A percentile compares a stretch with the other conserved stretches of the same genome.
Conservation (phyloP, 2,329 filamentous ascomycete genomes). For the Paecilomyces niveus region DNA sequence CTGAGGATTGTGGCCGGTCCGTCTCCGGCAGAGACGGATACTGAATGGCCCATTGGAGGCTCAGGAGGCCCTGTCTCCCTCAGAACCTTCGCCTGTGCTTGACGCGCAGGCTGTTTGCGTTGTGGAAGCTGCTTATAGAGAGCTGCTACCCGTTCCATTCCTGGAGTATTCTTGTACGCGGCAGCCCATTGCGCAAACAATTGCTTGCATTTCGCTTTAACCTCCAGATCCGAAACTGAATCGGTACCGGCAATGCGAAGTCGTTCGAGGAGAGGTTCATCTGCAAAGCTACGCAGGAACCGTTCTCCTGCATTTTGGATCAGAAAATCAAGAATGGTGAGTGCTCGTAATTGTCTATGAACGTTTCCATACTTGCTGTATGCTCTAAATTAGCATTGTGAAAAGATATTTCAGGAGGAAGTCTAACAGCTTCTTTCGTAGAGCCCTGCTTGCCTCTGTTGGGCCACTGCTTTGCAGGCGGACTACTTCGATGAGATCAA, state of each 20-base stretch:
- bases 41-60: slow-evolving; percentile 29
- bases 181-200: slow-evolving; percentile 81
- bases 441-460: slow-evolving; percentile 78
- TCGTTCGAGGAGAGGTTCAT: slow-evolving; percentile 86
- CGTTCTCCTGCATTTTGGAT: slow-evolving; percentile 88
- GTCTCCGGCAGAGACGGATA: slow-evolving; percentile 31
- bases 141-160: slow-evolving; percentile 70
- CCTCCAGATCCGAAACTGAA: slow-evolving; percentile 72
- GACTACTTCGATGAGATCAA: slow-evolving; percentile 90
- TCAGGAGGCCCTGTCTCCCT: slow-evolving; percentile 59
- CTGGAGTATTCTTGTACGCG: slow-evolving; percentile 72
- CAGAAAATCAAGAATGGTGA: slow-evolving; percentile 83
- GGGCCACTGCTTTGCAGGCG: slow-evolving; percentile 82
- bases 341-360: slow-evolving; percentile 84
- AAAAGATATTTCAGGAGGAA: background rate
- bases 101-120: slow-evolving; percentile 63
- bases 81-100: slow-evolving; percentile 75
- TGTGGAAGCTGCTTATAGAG: slow-evolving; percentile 67
- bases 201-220: slow-evolving; percentile 80
- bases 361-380: slow-evolving; percentile 81
- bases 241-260: slow-evolving; percentile 82
- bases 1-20: slow-evolving; percentile 31
- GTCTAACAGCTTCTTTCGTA: slow-evolving; percentile 83
- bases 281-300: slow-evolving; percentile 80
- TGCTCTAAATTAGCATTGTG: slow-evolving; percentile 5